Conservation (phyloP, 192 early-diverging fungal genomes). For the Coemansia sp. region DNA sequence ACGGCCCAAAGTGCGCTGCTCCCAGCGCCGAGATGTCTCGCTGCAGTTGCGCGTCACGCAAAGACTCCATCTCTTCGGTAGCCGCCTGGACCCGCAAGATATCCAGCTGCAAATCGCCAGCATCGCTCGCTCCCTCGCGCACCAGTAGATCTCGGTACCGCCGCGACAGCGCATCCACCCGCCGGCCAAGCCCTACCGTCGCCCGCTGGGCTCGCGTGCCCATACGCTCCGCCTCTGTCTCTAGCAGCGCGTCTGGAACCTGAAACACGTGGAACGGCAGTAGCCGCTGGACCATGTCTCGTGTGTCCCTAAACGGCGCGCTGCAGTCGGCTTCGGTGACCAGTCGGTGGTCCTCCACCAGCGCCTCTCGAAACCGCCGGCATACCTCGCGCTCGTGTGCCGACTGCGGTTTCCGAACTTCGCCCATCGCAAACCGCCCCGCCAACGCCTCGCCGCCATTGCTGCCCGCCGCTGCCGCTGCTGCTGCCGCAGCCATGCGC, state of each 20-base stretch:
- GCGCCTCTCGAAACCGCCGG: constrained; percentile 43
- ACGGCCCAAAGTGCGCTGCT: background rate
- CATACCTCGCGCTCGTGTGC: constrained; percentile 28
- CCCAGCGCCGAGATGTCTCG: constrained; percentile 26
- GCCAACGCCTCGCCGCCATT: too few species aligned
- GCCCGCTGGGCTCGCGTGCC: constrained; percentile 4
- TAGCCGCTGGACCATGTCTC: constrained; percentile 59
- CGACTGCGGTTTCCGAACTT: too few species aligned
- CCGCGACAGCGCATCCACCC: constrained; percentile 3
- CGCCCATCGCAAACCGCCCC: too few species aligned
- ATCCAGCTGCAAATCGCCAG: constrained; percentile 27
- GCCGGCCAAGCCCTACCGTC: background rate
- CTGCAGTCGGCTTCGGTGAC: constrained; percentile 47
- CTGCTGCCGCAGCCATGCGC: background rate
- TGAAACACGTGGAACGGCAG: constrained; percentile 73
- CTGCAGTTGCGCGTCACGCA: constrained; percentile 26
- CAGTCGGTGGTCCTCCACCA: constrained; percentile 52
- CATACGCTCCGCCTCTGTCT: constrained; percentile 7
- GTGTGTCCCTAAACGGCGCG: constrained; percentile 56
- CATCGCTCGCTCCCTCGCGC: constrained; percentile 12
- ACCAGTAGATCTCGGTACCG: constrained; percentile 14
- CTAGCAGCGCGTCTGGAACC: constrained; percentile 47
- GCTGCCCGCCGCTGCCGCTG: too few species aligned
- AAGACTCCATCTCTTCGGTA: constrained; percentile 6
- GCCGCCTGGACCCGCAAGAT: constrained; percentile 2